Conservation (phyloP, 768 basidiomycete species). For the Atractiella rhizophila region DNA sequence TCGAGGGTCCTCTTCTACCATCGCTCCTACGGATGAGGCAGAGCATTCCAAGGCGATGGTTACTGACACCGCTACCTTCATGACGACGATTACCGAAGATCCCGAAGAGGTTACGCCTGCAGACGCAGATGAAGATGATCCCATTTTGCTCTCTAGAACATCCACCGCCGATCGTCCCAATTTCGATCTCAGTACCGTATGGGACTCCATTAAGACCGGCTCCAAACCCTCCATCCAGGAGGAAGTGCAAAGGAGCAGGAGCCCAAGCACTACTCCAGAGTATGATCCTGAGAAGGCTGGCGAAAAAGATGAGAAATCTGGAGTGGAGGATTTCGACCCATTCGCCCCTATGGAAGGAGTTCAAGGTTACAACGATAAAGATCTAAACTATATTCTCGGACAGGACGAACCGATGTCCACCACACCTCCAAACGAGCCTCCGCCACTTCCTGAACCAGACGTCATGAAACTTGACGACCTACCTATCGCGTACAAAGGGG, state of each 20-base stretch:
- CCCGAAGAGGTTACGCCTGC: not conserved
- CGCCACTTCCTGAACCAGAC: not conserved
- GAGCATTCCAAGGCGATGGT: not conserved
- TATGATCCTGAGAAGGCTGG: not conserved
- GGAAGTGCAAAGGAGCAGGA: not conserved
- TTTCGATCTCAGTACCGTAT: constrained; percentile 15
- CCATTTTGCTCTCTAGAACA: not conserved
- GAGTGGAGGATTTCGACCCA: constrained; percentile 6
- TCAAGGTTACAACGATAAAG: constrained; percentile 36
- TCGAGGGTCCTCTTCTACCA: not conserved
- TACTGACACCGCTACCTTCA: not conserved
- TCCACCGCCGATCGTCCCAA: constrained; percentile 2
- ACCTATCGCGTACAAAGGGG: constrained; percentile 11
- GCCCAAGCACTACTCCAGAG: not conserved
- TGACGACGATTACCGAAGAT: not conserved
- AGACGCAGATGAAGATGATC: too few relatives aligned
- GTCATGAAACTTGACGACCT: constrained; percentile 3
- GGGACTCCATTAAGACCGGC: constrained; percentile 11
- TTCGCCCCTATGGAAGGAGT: constrained; percentile 6
- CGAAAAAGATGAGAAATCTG: not conserved
- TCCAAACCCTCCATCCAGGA: constrained; percentile 4
- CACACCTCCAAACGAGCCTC: not conserved
- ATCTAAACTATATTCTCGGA: constrained; percentile 64
- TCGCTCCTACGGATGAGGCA: not conserved
- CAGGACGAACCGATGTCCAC: constrained; percentile 14